These are phyloP conservation scores for Pythium grandisporangium DNA, from an alignment of 352 stramenopile species.

Conservation along the genomic window DNA sequence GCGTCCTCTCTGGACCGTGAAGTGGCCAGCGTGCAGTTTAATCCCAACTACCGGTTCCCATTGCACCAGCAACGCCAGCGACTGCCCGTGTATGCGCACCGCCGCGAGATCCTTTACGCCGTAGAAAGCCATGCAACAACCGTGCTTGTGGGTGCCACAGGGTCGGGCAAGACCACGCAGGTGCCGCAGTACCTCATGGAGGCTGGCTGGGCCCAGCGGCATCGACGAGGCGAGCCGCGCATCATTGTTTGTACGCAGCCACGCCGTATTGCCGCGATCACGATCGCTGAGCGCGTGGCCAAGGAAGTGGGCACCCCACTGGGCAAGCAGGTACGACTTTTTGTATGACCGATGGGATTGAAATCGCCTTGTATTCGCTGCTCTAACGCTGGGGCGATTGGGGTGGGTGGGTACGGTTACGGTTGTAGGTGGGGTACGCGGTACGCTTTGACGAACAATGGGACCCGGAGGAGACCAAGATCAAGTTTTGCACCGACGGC, in stretches of 20 bases:
- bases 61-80: conserved; percentile 41
- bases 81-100: conserved; percentile 86
- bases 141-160: conserved; percentile 90
- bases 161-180: conserved; percentile 90
- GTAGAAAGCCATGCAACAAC: conserved; percentile 84
- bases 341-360: not conserved
- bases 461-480: conserved; percentile 76
- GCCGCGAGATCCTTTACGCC: conserved; percentile 84
- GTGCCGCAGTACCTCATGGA: conserved; percentile 90
- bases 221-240: conserved; percentile 7
- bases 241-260: conserved; percentile 90
- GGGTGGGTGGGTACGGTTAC: too few relatives aligned
- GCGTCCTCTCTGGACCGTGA: conserved; percentile 24
- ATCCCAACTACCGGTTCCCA: conserved; percentile 50
- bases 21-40: conserved; percentile 38
- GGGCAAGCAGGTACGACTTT: conserved; percentile 74
- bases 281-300: conserved; percentile 95
- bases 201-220: conserved; percentile 68
- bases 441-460: conserved; percentile 99
- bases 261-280: conserved; percentile 96
- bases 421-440: conserved; percentile 87
- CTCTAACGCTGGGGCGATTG: not conserved
- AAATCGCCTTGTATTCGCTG: too few relatives aligned
- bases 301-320: conserved; percentile 95
- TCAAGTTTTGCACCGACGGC: conserved; percentile 99